Evolutionary conservation across 805 yeast species (phyloP), one percentile per base, ranked within the genome.

Genomic region (Millerago galiae): DNA sequence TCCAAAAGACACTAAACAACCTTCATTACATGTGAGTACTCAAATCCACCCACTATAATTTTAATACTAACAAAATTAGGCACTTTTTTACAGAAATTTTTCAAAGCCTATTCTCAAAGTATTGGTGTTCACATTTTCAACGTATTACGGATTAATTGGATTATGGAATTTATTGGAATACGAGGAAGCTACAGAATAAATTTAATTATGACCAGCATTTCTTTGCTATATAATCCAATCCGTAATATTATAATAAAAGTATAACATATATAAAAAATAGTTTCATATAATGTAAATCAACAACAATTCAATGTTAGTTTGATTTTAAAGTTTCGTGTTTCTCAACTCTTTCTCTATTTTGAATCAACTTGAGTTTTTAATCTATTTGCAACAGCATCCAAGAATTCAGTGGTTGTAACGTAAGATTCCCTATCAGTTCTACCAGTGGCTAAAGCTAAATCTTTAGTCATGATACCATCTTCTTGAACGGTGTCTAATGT

Each of bases 391-490:
- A 85, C 93, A 33, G 89, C 88, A 49, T 81, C 84, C 51, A 85
- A 69, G 62, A 85, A 85, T 58, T 82, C 90, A 46, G 78, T 74
- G 41, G 91, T 84, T 47, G 83, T 78, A 38, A 81, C 91, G 53
- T 77, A 83, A 34, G 80, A 67, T 9, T 70, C 65, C 63, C 85
- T 74, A 37, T 73, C 75, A 45, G 79, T 71, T 50, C 72, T 74
- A 48, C 85, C 85, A 55, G 74, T 71, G 39, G 88, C 81, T 48
- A 83, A 68, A 12, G 93, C 91, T 60, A 84, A 72, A 60, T 84
- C 93, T 61, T 84, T 84, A 44, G 93, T 84, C 90, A 83, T 83
- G 52, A 81, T 75, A 46, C 83, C 82, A 57, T 83, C 90, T 48
- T 68, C 68, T 50, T 79, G 80, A 39, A 84, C 93, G 21, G 89